phyloP scores from a whole-genome alignment of 179 eudicot species.

The Camellia oleifera region DNA sequence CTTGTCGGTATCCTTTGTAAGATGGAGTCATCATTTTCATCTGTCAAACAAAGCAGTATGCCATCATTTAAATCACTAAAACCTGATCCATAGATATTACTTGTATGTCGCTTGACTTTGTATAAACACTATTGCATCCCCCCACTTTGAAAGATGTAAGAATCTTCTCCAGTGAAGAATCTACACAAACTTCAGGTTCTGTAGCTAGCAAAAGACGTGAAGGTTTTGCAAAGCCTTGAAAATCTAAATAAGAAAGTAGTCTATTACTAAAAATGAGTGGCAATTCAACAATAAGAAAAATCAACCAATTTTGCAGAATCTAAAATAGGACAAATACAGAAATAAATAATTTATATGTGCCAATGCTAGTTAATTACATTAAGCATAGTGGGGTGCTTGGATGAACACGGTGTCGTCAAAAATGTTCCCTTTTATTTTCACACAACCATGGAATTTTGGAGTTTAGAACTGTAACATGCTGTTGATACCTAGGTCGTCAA shows the following conservation, averaged over 20 bases:
- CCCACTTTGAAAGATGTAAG: constrained; percentile 23
- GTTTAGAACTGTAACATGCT: not conserved
- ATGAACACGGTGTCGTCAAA: not conserved
- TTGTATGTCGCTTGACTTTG: constrained; percentile 64
- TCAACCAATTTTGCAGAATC: not conserved
- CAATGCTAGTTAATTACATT: not conserved
- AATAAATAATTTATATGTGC: not conserved
- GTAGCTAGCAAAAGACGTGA: constrained; percentile 56
- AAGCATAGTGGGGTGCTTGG: not conserved
- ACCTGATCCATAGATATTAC: constrained; percentile 68
- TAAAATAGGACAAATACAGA: not conserved
- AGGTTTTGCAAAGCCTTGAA: constrained; percentile 81
- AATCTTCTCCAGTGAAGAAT: constrained; percentile 30
- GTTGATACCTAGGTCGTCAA: not conserved
- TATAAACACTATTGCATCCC: constrained; percentile 38
- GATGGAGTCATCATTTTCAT: constrained; percentile 72
- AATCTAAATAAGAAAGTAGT: constrained; percentile 50
- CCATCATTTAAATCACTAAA: constrained; percentile 62
- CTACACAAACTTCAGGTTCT: constrained; percentile 31
- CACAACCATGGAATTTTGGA: not conserved
- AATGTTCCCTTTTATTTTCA: constrained; percentile 2
- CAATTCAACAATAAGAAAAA: not conserved
- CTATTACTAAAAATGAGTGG: not conserved
- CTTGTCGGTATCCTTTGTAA: constrained; percentile 68
- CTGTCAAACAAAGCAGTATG: constrained; percentile 67